Conservation (phyloP, 108 stramenopile genomes). For the Pseudonitzschia multiseries region DNA sequence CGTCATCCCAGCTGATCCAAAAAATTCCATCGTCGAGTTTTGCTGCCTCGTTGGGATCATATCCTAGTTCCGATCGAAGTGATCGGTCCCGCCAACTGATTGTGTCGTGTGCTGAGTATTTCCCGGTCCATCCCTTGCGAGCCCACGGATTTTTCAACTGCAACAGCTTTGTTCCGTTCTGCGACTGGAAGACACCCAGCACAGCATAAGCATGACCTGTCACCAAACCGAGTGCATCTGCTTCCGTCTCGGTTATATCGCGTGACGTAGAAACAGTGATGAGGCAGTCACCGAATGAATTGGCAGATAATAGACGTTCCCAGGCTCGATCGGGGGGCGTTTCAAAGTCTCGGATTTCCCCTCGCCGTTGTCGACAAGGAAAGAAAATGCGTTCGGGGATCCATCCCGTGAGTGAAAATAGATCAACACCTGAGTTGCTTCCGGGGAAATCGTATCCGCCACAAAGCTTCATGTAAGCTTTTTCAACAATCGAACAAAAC, state of each 20-base stretch:
- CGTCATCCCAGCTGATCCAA: slow-evolving; percentile 87
- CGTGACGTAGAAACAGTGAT: slow-evolving; percentile 80
- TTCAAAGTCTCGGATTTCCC: slow-evolving; percentile 60
- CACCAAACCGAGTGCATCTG: slow-evolving; percentile 77
- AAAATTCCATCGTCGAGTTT: slow-evolving; percentile 86
- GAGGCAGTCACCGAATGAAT: slow-evolving; percentile 83
- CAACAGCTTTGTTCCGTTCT: slow-evolving; percentile 58
- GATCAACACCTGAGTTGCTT: slow-evolving; percentile 86
- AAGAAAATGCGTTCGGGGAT: slow-evolving; percentile 89
- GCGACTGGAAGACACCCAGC: slow-evolving; percentile 64
- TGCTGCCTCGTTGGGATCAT: slow-evolving; percentile 52
- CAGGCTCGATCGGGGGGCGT: slow-evolving; percentile 77
- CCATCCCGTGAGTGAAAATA: slow-evolving; percentile 93
- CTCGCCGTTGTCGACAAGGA: slow-evolving; percentile 40
- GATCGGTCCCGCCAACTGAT: slow-evolving; percentile 48
- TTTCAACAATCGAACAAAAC: slow-evolving; percentile 93
- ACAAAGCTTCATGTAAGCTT: slow-evolving; percentile 92
- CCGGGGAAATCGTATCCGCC: slow-evolving; percentile 95
- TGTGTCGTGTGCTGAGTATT: slow-evolving; percentile 50
- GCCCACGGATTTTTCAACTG: slow-evolving; percentile 95
- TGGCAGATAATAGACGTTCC: slow-evolving; percentile 75
- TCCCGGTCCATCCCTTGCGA: slow-evolving; percentile 61
- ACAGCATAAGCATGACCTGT: slow-evolving; percentile 93
- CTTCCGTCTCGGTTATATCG: slow-evolving; percentile 58
- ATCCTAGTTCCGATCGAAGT: slow-evolving; percentile 57